Base-by-base conservation (phyloP, 2,329 filamentous ascomycete species). In the Lecanicillium sp. region DNA sequence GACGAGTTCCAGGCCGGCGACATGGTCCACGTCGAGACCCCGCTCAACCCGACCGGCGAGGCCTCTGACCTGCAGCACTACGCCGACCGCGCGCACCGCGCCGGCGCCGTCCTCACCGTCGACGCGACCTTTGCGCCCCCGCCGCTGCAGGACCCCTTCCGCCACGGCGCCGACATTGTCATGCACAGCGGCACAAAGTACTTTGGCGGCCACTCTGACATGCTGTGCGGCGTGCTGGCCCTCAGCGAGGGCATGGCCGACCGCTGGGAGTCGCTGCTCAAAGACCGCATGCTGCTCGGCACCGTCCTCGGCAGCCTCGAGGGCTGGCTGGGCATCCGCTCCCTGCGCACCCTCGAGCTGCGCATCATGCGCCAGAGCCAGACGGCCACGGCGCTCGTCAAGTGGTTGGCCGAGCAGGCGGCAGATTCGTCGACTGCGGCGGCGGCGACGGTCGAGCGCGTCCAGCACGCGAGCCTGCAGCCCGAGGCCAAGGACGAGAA, bases 161-260 rank as follows among this genome's bases (percentile, higher is more conserved):
- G 60, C 19, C 82, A 75, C 58, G 90, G 87, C 33, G 87, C 84
- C 19, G 90, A 97, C 61, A 62, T 89, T 1, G 77, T 95, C 25
- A 84, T 97, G 86, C 92, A 98, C 63, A 84, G 77, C 37, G 92
- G 88, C 4, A 95, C 89, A 14, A 98, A 97, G 70, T 98, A 97
- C 62, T 78, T 98, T 49, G 92, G 92, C 15, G 92, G 92, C 0
- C 92, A 98, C 64, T 90, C 83, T 48, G 92, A 98, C 62, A 73
- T 97, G 72, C 76, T 97, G 5, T 94, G 86, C 55, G 92, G 92
- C 17, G 82, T 94, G 14, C 65, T 98, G 19, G 77, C 79, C 0
- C 74, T 88, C 5, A 67, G 73, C 36, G 72, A 74, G 13, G 59
- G 59, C 28, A 61, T 37, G 31, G 17, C 25, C 1, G 15, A 20